phyloP scores from a whole-genome alignment of 331 rosid genomes.

The Quercus tomentella region DNA sequence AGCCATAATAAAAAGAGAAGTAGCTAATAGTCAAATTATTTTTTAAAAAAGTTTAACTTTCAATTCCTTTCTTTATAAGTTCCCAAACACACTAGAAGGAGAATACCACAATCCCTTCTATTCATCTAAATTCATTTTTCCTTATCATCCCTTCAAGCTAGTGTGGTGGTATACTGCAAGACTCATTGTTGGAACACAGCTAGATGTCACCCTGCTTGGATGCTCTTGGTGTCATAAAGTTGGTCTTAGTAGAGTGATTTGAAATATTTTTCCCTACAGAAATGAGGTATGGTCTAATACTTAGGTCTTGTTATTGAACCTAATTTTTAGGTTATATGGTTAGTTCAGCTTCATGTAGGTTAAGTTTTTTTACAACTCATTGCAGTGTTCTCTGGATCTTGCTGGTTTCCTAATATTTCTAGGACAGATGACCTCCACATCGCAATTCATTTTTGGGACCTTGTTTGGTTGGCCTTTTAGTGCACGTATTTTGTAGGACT shows the following conservation, averaged over 20 bases:
- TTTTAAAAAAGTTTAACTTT: too few species aligned
- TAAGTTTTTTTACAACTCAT: background rate
- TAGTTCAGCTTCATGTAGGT: background rate
- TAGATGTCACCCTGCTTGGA: background rate
- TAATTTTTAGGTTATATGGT: background rate
- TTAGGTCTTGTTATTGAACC: background rate
- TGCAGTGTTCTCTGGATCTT: background rate
- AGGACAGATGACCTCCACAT: background rate
- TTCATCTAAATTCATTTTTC: background rate
- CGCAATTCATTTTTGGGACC: constrained; percentile 1
- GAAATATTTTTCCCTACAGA: background rate
- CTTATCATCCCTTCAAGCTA: background rate
- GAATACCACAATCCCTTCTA: background rate
- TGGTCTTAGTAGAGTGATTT: background rate
- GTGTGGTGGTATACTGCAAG: background rate
- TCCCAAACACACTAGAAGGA: background rate
- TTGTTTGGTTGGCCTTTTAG: background rate
- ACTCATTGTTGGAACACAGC: background rate
- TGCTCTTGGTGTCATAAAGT: background rate
- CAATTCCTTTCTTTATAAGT: background rate
- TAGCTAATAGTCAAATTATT: background rate
- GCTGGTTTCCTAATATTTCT: background rate
- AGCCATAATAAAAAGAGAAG: background rate
- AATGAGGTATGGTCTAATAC: background rate
- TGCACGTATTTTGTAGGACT: background rate